A percentile compares a stretch with the other conserved stretches of the same genome.
Evolutionary conservation across 345 rosid genomes (phyloP).

Genomic region (Bretschneidera sinensis): DNA sequence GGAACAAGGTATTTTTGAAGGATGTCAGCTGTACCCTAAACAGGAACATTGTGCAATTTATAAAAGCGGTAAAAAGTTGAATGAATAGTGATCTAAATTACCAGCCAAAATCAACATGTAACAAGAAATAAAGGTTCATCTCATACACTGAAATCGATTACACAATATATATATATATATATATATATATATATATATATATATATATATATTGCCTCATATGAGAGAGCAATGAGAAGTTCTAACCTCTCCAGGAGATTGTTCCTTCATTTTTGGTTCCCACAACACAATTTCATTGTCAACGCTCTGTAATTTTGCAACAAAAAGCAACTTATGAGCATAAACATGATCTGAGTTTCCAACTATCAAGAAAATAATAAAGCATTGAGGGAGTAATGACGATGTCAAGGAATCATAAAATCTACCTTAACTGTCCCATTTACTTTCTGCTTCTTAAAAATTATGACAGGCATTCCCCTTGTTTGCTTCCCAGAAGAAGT

Average conservation of each 20-base stretch:
- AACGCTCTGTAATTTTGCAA: constrained; percentile 63
- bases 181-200: no score
- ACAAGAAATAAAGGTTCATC: neutral
- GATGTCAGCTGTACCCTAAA: constrained; percentile 82
- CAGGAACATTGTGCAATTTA: neutral
- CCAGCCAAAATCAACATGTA: no score
- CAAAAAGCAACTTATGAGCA: no score
- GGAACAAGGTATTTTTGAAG: constrained; percentile 91
- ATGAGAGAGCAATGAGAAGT: neutral
- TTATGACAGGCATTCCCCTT: no score
- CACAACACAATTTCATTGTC: constrained; percentile 93
- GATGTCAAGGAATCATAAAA: no score
- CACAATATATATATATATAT: no score
- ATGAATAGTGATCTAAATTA: neutral
- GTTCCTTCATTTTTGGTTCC: constrained; percentile 95
- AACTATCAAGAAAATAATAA: no score
- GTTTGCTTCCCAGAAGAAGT: no score
- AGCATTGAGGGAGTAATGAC: no score
- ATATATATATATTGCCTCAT: neutral
- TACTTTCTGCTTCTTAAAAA: no score
- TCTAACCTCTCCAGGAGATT: constrained; percentile 93
- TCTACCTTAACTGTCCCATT: no score
- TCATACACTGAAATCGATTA: neutral
- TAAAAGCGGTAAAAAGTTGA: neutral
- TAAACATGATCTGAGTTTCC: no score